Evolutionary conservation across 2,329 filamentous ascomycete genomes (phyloP), one percentile per base, ranked within the genome.

Genomic region (Triangularia verruculosa): DNA sequence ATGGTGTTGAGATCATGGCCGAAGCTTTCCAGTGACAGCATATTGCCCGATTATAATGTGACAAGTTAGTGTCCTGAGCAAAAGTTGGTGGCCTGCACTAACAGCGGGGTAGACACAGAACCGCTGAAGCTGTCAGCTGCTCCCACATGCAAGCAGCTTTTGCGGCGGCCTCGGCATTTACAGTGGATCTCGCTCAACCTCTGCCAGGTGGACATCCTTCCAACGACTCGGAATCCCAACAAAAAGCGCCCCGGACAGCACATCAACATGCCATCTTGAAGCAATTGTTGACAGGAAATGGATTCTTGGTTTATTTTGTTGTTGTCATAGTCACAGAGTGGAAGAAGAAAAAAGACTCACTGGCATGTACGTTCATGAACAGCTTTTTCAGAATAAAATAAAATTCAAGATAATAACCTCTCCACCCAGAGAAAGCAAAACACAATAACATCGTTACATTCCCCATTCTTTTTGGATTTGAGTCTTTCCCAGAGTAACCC

Each of bases 141-240:
- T 47, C n/a, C 39, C 39, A 47, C 39, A 47, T 47, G 39, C 39
- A 47, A 47, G 20, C 39, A 47, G 39, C 13, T 28, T 11, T 53
- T 52, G 15, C 39, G 39, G 22, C 57, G 47, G 34, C 57, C 57
- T 52, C 57, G 57, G 57, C 28, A 17, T 20, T 25, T 13, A 27
- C 25, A 15, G 39, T 51, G 57, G 34, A 59, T 17, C 51, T 61
- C 22, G 17, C 43, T 30, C 34, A 47, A 47, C 39, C 39, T 47
- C 39, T 47, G 39, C 39, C 39, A 47, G 39, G 39, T 47, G 39
- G 39, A 47, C 43, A 32, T 15, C 28, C 30, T 52, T 30, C 54
- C 22, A 51, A 39, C 32, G 56, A 57, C 60, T 28, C 22, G 39
- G 53, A 62, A 34, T 53, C 55, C 61, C 61, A 64, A 32, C 56